Conservation (phyloP, 495 filamentous ascomycete genomes). For the Pseudoneurospora amorphoporcata region DNA sequence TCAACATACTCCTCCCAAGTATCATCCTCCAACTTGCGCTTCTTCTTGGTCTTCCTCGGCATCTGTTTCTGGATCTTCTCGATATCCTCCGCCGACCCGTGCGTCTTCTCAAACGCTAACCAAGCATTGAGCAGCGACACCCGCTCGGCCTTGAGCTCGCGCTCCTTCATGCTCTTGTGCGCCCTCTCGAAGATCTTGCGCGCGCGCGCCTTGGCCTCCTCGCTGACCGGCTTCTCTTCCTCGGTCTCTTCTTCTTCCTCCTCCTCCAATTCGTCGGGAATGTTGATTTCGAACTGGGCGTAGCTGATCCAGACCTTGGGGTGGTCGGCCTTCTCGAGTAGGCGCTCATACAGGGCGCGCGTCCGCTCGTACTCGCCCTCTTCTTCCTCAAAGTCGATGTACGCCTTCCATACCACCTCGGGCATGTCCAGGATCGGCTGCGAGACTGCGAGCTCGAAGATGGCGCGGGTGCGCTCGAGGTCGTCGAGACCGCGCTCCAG, state of each 20-base stretch:
- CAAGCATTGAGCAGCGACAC: constrained; percentile 84
- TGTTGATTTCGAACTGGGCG: constrained; percentile 91
- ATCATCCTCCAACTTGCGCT: constrained; percentile 88
- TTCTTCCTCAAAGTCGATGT: constrained; percentile 96
- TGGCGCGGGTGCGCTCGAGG: constrained; percentile 72
- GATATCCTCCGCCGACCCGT: constrained; percentile 67
- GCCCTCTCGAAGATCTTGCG: constrained; percentile 79
- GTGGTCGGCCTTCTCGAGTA: constrained; percentile 87
- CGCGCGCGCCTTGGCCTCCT: constrained; percentile 71
- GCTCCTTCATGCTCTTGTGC: constrained; percentile 81
- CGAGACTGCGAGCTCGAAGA: constrained; percentile 82
- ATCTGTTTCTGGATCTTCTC: constrained; percentile 85
- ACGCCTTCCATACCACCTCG: constrained; percentile 91
- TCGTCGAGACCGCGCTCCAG: constrained; percentile 86
- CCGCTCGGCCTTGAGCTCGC: constrained; percentile 86
- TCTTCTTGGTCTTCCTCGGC: constrained; percentile 89
- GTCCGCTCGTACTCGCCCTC: constrained; percentile 79
- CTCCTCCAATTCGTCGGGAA: constrained; percentile 48
- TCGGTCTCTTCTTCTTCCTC: constrained; percentile 41
- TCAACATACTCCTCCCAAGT: constrained; percentile 96
- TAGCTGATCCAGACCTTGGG: constrained; percentile 99
- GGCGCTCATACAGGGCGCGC: constrained; percentile 76
- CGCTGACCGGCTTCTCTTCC: constrained; percentile 63
- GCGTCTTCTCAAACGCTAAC: constrained; percentile 79
- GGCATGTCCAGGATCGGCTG: constrained; percentile 93